Conservation (phyloP, 1,139 yeast genomes). For the Pichia sp. region DNA sequence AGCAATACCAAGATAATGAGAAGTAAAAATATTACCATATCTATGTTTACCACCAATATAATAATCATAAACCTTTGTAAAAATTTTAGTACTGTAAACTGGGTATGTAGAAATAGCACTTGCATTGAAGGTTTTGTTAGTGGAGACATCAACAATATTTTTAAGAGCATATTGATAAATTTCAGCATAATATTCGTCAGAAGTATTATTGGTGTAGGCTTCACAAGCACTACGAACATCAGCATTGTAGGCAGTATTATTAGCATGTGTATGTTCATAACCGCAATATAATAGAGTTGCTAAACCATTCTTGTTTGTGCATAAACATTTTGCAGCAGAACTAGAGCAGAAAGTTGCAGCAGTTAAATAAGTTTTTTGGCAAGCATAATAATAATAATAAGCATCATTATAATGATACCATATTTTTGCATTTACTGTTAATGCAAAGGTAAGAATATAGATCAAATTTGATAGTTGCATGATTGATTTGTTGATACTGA, state of each 20-base stretch:
- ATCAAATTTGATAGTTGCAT: constrained; percentile 18
- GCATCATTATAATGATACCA: constrained; percentile 21
- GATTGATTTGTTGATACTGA: too few relatives aligned
- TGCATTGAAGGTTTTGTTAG: constrained; percentile 2
- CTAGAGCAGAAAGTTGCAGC: constrained; percentile 35
- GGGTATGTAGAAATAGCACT: constrained; percentile 21
- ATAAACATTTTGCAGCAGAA: constrained; percentile 28
- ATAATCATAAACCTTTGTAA: constrained; percentile 35
- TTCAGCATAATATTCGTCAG: background rate
- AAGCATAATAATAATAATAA: constrained; percentile 30
- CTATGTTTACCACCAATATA: constrained; percentile 35
- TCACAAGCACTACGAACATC: background rate
- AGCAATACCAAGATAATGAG: constrained; percentile 49
- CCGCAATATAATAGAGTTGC: constrained; percentile 14
- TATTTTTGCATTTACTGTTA: background rate
- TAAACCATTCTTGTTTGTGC: constrained; percentile 22
- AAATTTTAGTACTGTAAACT: constrained; percentile 20
- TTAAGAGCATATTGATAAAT: background rate
- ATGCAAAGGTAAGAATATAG: background rate
- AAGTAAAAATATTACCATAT: constrained; percentile 39
- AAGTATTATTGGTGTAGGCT: background rate
- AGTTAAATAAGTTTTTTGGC: constrained; percentile 33
- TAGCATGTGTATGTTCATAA: constrained; percentile 2
- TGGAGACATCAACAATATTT: constrained; percentile 23
- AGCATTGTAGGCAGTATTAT: background rate